Base-by-base conservation (phyloP, 257 asterid species). In the Solanum peruvianum region DNA sequence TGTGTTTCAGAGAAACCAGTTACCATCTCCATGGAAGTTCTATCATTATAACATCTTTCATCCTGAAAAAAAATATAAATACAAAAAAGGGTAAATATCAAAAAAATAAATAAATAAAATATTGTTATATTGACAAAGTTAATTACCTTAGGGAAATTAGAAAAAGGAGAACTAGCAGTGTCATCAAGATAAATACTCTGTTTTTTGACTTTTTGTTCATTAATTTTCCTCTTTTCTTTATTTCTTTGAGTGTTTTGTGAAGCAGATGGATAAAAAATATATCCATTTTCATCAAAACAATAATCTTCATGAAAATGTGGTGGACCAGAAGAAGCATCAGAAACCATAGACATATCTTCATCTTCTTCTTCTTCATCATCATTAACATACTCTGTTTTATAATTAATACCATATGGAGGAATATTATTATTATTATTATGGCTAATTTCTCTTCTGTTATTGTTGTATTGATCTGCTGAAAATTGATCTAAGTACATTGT, bases 301-400 rank as follows among this genome's bases (percentile, higher is more conserved):
- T 86, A 83, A 47, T 88, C 82, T 73, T 89, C 91, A 31, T 87
- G 92, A 84, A 88, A 71, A 81, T 90, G 94, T 15, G 98, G 99
- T 67, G 98, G 99, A 29, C 96, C 98, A 0, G 99, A 96, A 5
- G 99, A 95, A 2, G 99, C 99, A 89, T 95, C 98, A 3, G 99
- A 96, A 82, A 96, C 93, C 99, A 96, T 96, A 8, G 99, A 96
- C 89, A 91, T 89, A 86, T 90, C 93, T 82, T 92, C 92, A 71
- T 90, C 93, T 71, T 90, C 90, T 75, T 88, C 84, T 29, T 88
- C 88, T 9, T 87, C 86, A 45, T 90, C 86, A 58, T 90, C 47
- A 31, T 75, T 67, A 76, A 84, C 75, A 69, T 82, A 37, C 25
- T 44, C 83, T 75, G 89, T 87, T 88, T 86, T 88, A 35, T 75